phyloP scores from a whole-genome alignment of 257 asterid species.

The Osmanthus fragrans region DNA sequence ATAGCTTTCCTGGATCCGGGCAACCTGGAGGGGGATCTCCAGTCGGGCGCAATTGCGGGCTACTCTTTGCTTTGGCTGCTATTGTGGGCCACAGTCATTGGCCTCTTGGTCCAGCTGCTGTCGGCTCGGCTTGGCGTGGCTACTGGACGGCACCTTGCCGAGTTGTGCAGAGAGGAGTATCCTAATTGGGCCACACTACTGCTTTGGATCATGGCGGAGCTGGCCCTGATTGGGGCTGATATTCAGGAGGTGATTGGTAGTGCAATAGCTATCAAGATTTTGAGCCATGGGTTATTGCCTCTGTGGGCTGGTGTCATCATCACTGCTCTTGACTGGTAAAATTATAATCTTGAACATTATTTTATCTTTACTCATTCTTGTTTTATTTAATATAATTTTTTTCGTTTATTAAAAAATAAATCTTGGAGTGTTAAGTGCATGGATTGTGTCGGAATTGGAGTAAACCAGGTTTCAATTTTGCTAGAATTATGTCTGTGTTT shows the following conservation, averaged over 20 bases:
- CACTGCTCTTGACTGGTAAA: constrained; percentile 76
- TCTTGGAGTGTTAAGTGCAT: not conserved
- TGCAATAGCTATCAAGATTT: constrained; percentile 76
- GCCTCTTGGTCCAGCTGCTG: constrained; percentile 64
- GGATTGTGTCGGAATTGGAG: not conserved
- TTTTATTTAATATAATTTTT: not conserved
- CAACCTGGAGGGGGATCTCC: constrained; percentile 82
- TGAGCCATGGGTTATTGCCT: constrained; percentile 57
- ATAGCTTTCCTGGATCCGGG: constrained; percentile 88
- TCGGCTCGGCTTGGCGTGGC: constrained; percentile 81
- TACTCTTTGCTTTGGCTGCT: constrained; percentile 75
- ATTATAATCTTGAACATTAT: not conserved
- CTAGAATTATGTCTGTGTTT: not conserved
- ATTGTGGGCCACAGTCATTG: constrained; percentile 81
- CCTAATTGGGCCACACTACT: constrained; percentile 71
- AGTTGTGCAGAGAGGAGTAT: constrained; percentile 75
- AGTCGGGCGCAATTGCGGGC: constrained; percentile 87
- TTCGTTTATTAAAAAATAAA: not conserved
- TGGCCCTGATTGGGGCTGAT: constrained; percentile 76
- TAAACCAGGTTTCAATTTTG: constrained; percentile 4
- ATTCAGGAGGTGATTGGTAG: constrained; percentile 89
- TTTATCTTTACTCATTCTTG: not conserved
- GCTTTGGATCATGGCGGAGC: constrained; percentile 79
- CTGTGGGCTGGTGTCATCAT: constrained; percentile 78
- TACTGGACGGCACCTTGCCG: constrained; percentile 75